phyloP scores from a whole-genome alignment of 2,329 filamentous ascomycete species.

The Aspergillus novoparasiticus region DNA sequence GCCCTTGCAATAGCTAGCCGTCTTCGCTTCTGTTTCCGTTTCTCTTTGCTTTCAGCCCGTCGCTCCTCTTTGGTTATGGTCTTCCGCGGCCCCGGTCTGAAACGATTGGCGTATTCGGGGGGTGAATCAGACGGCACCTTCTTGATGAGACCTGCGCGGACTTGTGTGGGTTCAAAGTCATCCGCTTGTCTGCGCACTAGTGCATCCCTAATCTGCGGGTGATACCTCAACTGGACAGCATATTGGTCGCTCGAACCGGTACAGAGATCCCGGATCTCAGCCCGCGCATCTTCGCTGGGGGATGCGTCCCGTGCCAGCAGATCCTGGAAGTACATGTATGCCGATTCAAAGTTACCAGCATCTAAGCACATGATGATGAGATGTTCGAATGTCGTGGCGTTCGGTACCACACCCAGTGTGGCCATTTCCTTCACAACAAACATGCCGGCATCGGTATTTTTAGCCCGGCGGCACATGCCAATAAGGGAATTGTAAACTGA shows the following conservation, averaged over 20 bases:
- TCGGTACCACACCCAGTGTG: conserved; percentile 55
- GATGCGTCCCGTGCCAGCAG: conserved; percentile 33
- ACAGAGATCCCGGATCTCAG: conserved; percentile 34
- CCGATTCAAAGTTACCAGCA: conserved; percentile 37
- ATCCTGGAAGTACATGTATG: conserved; percentile 42
- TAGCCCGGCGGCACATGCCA: conserved; percentile 48
- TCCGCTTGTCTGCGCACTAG: conserved; percentile 2
- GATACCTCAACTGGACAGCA: conserved; percentile 33
- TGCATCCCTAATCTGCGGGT: conserved; percentile 28
- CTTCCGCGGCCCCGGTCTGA: conserved; percentile 8
- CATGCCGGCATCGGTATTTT: conserved; percentile 58
- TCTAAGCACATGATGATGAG: conserved; percentile 61
- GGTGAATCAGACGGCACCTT: conserved; percentile 1
- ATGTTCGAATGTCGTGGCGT: conserved; percentile 63
- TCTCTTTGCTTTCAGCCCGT: conserved; percentile 21
- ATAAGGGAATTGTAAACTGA: conserved; percentile 64
- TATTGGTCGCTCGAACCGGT: conserved; percentile 31
- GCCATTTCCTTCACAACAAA: conserved; percentile 66
- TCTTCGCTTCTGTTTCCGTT: conserved; percentile 26
- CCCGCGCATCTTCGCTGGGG: conserved; percentile 27
- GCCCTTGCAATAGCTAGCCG: conserved; percentile 20
- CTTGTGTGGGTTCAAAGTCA: background rate
- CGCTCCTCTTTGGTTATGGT: conserved; percentile 15
- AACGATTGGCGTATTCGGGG: conserved; percentile 1
- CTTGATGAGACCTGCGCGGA: background rate